phyloP scores from a whole-genome alignment of 2,329 filamentous ascomycete species.

The Claviceps paspali region DNA sequence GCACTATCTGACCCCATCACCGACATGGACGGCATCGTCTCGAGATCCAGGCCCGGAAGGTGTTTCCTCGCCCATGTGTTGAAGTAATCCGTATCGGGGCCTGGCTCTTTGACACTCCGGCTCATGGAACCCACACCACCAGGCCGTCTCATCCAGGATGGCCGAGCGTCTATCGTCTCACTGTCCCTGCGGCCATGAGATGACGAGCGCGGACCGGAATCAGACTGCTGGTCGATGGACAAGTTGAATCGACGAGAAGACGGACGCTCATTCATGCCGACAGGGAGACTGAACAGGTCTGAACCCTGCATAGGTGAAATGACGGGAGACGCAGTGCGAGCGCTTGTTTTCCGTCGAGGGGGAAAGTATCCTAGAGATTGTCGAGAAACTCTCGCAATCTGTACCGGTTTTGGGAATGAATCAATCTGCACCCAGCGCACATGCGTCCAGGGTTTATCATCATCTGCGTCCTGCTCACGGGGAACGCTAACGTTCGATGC shows the following conservation, averaged over 20 bases:
- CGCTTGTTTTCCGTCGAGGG: constrained; percentile 74
- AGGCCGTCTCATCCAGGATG: constrained; percentile 60
- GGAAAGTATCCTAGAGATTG: constrained; percentile 82
- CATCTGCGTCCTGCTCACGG: constrained; percentile 19
- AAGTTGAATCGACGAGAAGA: constrained; percentile 29
- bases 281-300: constrained; percentile 35
- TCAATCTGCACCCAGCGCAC: constrained; percentile 81
- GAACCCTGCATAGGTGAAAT: constrained; percentile 54
- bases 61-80: constrained; percentile 77
- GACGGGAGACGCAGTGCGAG: constrained; percentile 46
- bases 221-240: constrained; percentile 20
- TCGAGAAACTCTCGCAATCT: constrained; percentile 73
- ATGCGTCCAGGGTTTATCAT: constrained; percentile 67
- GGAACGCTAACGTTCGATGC: constrained; percentile 14
- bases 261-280: constrained; percentile 19
- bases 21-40: constrained; percentile 51
- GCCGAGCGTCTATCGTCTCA: constrained; percentile 23
- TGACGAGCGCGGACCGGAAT: constrained; percentile 18
- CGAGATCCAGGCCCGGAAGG: constrained; percentile 61
- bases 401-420: constrained; percentile 50
- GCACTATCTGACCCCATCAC: constrained; percentile 46
- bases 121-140: constrained; percentile 78
- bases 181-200: constrained; percentile 23
- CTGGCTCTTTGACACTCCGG: constrained; percentile 54
- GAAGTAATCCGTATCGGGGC: constrained; percentile 69